phyloP scores from a whole-genome alignment of 2,329 filamentous ascomycete species.

The Colletotrichum noveboracense region DNA sequence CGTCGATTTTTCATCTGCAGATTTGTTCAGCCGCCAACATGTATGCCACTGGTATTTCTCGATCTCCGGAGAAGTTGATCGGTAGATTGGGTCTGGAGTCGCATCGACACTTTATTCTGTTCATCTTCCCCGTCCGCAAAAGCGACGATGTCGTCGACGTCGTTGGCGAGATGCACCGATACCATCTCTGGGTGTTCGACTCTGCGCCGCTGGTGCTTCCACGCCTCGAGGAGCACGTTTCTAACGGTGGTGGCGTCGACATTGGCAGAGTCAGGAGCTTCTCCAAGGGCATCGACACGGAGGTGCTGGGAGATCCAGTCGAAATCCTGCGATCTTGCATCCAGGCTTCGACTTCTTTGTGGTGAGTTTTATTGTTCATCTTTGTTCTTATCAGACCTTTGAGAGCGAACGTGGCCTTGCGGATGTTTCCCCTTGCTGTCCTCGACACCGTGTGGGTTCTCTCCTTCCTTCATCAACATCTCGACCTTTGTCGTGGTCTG shows the following conservation, averaged over 20 bases:
- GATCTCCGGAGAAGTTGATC: neutral
- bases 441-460: neutral
- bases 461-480: neutral
- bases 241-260: neutral
- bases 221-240: neutral
- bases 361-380: neutral
- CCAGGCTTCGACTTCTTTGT: neutral
- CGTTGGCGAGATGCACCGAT: neutral
- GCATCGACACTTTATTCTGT: neutral
- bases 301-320: neutral
- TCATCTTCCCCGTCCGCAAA: neutral
- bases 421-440: neutral
- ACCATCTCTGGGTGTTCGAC: constrained; percentile 13
- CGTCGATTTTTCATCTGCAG: neutral
- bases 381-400: neutral
- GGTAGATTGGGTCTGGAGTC: neutral
- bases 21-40: neutral
- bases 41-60: constrained; percentile 11
- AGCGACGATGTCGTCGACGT: neutral
- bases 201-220: neutral
- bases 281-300: neutral
- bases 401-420: neutral
- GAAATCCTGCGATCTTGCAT: neutral
- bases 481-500: neutral
- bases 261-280: neutral